A percentile compares a stretch with the other conserved stretches of the same genome.
These are phyloP conservation scores for Fusarium hostae DNA, from an alignment of 2,329 filamentous ascomycete genomes.

Conservation along the genomic window DNA sequence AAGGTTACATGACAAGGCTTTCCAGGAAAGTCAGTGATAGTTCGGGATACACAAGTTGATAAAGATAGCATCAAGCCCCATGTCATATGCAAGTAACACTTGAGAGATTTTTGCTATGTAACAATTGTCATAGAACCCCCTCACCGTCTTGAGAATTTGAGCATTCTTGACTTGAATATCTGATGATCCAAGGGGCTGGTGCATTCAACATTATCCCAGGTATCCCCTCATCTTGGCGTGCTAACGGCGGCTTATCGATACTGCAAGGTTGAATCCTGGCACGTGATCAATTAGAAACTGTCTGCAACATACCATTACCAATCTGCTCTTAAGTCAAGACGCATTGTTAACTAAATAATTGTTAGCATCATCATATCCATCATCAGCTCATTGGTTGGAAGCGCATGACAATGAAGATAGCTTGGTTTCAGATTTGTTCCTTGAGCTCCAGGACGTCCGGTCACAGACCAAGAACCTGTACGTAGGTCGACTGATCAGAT, in stretches of 20 bases:
- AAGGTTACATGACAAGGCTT: constrained; percentile 3
- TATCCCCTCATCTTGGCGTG: constrained; percentile 25
- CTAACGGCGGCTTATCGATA: neutral
- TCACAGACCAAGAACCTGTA: neutral
- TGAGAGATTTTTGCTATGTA: neutral
- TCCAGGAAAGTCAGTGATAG: neutral
- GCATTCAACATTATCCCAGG: neutral
- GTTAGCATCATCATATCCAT: neutral
- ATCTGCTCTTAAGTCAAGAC: neutral
- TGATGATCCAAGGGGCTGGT: neutral
- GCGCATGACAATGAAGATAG: neutral
- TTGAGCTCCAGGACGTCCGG: neutral
- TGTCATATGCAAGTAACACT: neutral
- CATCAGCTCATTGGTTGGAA: neutral
- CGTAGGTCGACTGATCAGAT: neutral
- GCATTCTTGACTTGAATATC: neutral
- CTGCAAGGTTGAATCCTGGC: neutral
- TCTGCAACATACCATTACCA: neutral
- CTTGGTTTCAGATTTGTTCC: neutral
- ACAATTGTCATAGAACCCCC: neutral
- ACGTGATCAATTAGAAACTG: constrained; percentile 2
- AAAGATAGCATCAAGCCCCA: constrained; percentile 27
- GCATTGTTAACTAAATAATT: neutral
- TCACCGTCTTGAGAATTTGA: neutral
- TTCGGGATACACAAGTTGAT: constrained; percentile 12